Base-by-base conservation (phyloP, 129 eudicot genomes). In the Calendula officinalis region DNA sequence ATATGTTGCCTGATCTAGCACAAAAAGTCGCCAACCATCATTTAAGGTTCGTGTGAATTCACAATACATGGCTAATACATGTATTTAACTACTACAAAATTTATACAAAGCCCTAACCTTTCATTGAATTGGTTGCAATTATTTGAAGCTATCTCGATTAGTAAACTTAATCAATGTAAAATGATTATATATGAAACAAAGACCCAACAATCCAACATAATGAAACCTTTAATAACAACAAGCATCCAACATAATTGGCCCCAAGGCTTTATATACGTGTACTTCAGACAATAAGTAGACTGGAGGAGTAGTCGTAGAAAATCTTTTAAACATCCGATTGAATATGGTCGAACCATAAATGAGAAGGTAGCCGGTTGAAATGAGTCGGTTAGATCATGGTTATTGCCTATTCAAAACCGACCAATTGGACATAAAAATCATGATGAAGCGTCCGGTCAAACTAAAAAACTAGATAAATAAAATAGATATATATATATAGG, bases 171-270 rank as follows among this genome's bases (percentile, higher is more conserved):
- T 11, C 38, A 11, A 39, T 53, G n/a, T n/a, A 14, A 55, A 35
- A 55, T 11, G n/a, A 42, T 3, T 27, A n/a, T n/a, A n/a, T 42
- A 70, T 47, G 51, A 70, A 48, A 70, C 67, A 59, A 39, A 11
- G 69, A 61, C 54, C 45, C 63, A 44, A 62, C 64, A 33, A 64
- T 62, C 57, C 54, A 13, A 72, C 57, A 69, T 69, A 8, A 57
- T 45, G 30, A 57, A 45, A 46, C 39, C 66, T 69, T 69, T 40
- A 57, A 69, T 57, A 15, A 56, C 55, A 56, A 68, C 55, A 56
- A 68, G 54, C 64, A 55, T 40, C 64, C 64, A 43, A 43, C 64
- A 68, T 42, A 39, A 30, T 61, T 27, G 46, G 51, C 32, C 50
- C 36, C 4, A 50, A 15, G 51, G 13, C 11, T 13, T 67, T 10